Evolutionary conservation across 768 basidiomycete species (phyloP).

Genomic region (Phaeolepiota aurea): DNA sequence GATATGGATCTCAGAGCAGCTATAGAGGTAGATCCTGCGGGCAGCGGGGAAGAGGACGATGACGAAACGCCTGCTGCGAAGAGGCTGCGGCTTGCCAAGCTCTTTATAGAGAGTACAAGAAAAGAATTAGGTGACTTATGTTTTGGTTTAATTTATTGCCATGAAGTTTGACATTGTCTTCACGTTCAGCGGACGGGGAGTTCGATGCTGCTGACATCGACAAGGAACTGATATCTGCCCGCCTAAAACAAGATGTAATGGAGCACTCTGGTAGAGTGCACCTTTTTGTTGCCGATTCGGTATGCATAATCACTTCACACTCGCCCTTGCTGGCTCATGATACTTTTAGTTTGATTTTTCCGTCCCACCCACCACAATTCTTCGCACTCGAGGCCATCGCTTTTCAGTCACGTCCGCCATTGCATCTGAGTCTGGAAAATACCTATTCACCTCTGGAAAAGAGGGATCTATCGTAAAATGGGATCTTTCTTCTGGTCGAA

Average conservation of each 20-base stretch:
- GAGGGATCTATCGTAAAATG: slow-evolving; percentile 87
- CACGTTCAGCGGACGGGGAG: slow-evolving; percentile 64
- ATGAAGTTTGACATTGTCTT: neutral
- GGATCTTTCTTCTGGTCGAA: slow-evolving; percentile 62
- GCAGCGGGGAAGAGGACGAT: slow-evolving; percentile 77
- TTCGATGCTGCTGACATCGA: slow-evolving; percentile 96
- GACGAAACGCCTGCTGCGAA: slow-evolving; percentile 93
- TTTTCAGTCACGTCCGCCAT: slow-evolving; percentile 78
- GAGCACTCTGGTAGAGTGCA: slow-evolving; percentile 87
- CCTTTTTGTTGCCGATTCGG: slow-evolving; percentile 68
- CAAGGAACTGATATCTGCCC: slow-evolving; percentile 81
- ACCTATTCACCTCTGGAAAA: slow-evolving; percentile 86
- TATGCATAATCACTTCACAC: slow-evolving; percentile 23
- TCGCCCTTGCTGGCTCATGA: neutral
- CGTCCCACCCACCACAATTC: slow-evolving; percentile 31
- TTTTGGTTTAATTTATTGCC: neutral
- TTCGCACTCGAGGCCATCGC: slow-evolving; percentile 68
- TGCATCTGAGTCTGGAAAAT: slow-evolving; percentile 60
- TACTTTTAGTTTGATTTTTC: slow-evolving; percentile 48
- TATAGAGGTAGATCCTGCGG: slow-evolving; percentile 36
- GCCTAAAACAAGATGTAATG: slow-evolving; percentile 87
- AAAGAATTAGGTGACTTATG: slow-evolving; percentile 52
- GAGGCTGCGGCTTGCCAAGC: slow-evolving; percentile 79
- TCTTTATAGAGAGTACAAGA: slow-evolving; percentile 84
- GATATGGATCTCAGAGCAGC: slow-evolving; percentile 64